phyloP scores from a whole-genome alignment of 2,329 filamentous ascomycete species.

The Alternaria infectoria region DNA sequence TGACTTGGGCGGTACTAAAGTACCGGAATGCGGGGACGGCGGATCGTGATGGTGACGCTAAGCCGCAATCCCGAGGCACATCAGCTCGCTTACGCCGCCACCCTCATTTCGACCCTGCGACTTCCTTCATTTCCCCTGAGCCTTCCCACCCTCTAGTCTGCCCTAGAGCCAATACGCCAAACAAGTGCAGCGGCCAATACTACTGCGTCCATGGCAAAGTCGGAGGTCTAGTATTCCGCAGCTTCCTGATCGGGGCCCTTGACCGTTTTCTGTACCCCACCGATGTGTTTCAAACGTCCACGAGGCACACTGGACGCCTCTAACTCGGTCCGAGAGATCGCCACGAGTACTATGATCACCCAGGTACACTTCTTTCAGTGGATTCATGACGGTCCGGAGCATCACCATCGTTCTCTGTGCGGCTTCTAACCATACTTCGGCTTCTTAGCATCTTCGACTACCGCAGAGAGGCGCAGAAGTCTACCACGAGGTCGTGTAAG shows the following conservation, averaged over 20 bases:
- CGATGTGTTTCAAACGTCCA: constrained; percentile 11
- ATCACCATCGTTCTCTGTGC: background rate
- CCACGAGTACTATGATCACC: constrained; percentile 1
- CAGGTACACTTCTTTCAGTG: constrained; percentile 5
- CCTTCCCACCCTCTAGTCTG: constrained; percentile 7
- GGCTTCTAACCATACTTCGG: background rate
- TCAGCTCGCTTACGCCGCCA: constrained; percentile 13
- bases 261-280: constrained; percentile 8
- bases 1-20: constrained; percentile 2
- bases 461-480: background rate
- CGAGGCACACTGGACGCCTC: constrained; percentile 9
- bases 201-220: background rate
- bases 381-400: constrained; percentile 11
- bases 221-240: background rate
- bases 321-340: constrained; percentile 14
- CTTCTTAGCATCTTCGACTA: constrained; percentile 1
- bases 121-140: constrained; percentile 16
- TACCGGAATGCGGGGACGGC: constrained; percentile 15
- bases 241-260: constrained; percentile 13
- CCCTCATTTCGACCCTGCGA: constrained; percentile 8
- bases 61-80: background rate
- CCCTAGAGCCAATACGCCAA: constrained; percentile 2
- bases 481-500: background rate
- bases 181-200: background rate
- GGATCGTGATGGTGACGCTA: constrained; percentile 1